A percentile compares a stretch with the other conserved stretches of the same genome.
Evolutionary conservation across 345 rosid species (phyloP).

Genomic region (Trapa incisa): DNA sequence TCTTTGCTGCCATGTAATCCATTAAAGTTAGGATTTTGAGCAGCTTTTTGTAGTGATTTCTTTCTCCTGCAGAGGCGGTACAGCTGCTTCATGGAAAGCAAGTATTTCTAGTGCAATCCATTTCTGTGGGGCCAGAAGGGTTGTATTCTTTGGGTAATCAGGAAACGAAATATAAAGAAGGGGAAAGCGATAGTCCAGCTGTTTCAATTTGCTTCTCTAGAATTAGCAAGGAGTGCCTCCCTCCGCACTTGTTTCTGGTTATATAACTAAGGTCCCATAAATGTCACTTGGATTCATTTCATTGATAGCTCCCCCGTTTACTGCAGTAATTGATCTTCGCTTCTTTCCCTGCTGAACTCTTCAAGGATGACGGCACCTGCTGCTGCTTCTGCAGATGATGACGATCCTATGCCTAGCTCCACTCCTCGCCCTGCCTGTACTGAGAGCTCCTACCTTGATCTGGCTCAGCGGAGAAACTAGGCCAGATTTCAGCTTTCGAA

Average conservation of each 20-base stretch:
- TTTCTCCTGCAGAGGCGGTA: not conserved
- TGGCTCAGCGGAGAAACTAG: not conserved
- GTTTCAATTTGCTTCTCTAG: not conserved
- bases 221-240: not conserved
- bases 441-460: constrained; percentile 6
- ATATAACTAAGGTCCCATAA: not conserved
- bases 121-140: not conserved
- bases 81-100: not conserved
- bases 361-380: not conserved
- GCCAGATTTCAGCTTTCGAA: not conserved
- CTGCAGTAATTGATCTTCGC: not conserved
- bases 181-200: not conserved
- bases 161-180: not conserved
- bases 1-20: not conserved
- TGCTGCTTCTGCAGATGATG: not conserved
- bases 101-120: not conserved
- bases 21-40: not conserved
- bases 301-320: not conserved
- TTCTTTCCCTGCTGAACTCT: not conserved
- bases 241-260: not conserved
- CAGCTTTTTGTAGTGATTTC: not conserved
- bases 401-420: not conserved
- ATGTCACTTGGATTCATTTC: not conserved
- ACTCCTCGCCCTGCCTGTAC: not conserved
- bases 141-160: not conserved